Evolutionary conservation across 768 basidiomycete species (phyloP), one percentile per base, ranked within the genome.

Genomic region (Lactarius deliciosus): DNA sequence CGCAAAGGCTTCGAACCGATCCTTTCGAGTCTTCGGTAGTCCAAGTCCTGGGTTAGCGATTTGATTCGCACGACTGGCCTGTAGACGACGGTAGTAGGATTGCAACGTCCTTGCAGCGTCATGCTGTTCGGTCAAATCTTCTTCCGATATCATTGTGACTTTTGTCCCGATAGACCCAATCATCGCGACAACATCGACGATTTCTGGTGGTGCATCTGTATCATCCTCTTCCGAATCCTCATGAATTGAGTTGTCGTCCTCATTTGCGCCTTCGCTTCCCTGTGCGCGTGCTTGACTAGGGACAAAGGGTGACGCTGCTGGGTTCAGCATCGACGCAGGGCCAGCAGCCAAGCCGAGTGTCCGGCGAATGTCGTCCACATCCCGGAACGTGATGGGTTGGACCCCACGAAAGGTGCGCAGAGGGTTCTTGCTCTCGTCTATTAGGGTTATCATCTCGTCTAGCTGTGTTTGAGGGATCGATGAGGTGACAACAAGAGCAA

Each of bases 371-470:
- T 69, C 67, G 9, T 38, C 38, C 9, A 56, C 38, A 9, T 50
- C 15, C 36, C 34, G 69, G 36, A 70, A 70, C 40, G 34, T 64
- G 20, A 70, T 30, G 4, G 30, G 34, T n/a, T 57, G 57, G 11
- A 60, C 60, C 2, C 60, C 61, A 34, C 59, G 40, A 28, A 61
- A 54, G 28, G 7, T 16, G 11, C 2, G 28, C 5, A 1, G 25
- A 2, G 47, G 1, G 1, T 3, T 18, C 40, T 30, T 60, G 25
- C 8, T 55, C 60, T 53, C 65, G 8, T 67, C 28, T 13, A 45
- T 13, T 10, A 69, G 61, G 20, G 18, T 34, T 16, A 69, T 36
- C 61, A 69, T 69, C 53, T 68, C 65, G 25, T 69, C 68, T 6
- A 69, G 56, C 5, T 57, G 50, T 10, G 68, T 63, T 47, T 47